These are phyloP conservation scores for Scleromitrula shiraiana DNA, from an alignment of 2,329 filamentous ascomycete species.

Conservation along the genomic window DNA sequence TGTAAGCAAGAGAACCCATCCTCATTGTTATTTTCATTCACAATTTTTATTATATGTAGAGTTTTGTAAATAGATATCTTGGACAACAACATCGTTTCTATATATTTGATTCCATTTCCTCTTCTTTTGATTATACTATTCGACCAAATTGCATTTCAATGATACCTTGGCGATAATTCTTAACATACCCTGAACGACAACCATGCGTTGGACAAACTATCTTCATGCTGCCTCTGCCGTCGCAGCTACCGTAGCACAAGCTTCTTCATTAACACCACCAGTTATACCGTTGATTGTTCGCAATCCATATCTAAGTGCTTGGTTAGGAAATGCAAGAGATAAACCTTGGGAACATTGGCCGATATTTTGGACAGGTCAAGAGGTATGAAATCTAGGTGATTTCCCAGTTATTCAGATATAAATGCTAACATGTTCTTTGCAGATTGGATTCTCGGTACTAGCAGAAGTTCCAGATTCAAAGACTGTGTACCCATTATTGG, in stretches of 20 bases:
- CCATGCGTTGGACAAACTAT: conserved; percentile 27
- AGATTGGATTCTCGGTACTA: conserved; percentile 56
- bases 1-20: too few relatives aligned
- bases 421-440: conserved; percentile 6
- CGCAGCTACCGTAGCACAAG: conserved; percentile 30
- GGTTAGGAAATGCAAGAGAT: conserved; percentile 59
- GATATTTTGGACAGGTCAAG: conserved; percentile 71
- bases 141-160: background rate
- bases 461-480: conserved; percentile 52
- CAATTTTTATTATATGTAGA: too few relatives aligned
- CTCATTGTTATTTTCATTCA: too few relatives aligned
- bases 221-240: conserved; percentile 24
- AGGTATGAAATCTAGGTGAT: conserved; percentile 33
- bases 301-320: conserved; percentile 53
- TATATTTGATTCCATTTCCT: background rate
- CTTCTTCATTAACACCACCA: conserved; percentile 47
- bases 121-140: too few relatives aligned
- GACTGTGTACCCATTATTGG: conserved; percentile 55
- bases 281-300: conserved; percentile 50
- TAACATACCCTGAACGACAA: background rate
- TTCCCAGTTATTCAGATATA: background rate
- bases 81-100: too few relatives aligned
- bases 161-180: background rate
- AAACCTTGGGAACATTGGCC: conserved; percentile 79
- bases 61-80: too few relatives aligned